Conservation (phyloP, 164 flowering plant species). For the Protea cynaroides region DNA sequence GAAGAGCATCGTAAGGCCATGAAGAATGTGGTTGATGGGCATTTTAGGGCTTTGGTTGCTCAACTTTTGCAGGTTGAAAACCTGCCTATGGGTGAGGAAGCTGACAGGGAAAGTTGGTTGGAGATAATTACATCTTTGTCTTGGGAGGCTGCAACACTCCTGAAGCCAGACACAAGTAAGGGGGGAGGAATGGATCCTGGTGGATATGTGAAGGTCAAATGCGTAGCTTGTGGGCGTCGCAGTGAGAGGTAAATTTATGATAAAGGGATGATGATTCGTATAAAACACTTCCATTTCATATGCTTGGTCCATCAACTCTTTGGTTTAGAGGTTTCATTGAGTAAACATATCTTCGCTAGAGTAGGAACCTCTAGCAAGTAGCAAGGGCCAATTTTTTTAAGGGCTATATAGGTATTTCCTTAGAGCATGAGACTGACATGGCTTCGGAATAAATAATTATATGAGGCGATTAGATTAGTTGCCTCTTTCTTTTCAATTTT, state of each 20-base stretch:
- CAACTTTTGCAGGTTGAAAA: constrained; percentile 92
- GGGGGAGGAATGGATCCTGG: constrained; percentile 99
- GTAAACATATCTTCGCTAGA: too few species aligned
- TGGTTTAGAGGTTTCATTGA: too few species aligned
- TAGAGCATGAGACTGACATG: too few species aligned
- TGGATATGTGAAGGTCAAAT: constrained; percentile 94
- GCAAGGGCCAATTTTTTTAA: too few species aligned
- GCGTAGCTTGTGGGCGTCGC: constrained; percentile 82
- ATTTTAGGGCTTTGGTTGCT: constrained; percentile 92
- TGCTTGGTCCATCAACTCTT: background rate
- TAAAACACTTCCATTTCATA: background rate
- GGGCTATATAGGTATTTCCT: too few species aligned
- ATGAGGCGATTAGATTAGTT: too few species aligned
- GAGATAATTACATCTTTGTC: constrained; percentile 86
- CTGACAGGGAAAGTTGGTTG: constrained; percentile 72
- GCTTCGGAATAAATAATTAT: too few species aligned
- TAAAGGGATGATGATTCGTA: background rate
- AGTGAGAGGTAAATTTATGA: constrained; percentile 58
- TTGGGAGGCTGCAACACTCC: constrained; percentile 92
- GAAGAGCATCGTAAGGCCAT: constrained; percentile 84
- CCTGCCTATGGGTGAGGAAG: constrained; percentile 54
- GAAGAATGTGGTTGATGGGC: constrained; percentile 93
- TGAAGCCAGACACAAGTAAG: constrained; percentile 92
- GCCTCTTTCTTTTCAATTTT: too few species aligned
- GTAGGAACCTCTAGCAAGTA: too few species aligned